Percentiles rank a stretch among this genome's conserved stretches.
Conservation (phyloP, 345 rosid genomes). For the Pugionium dolabratum region DNA sequence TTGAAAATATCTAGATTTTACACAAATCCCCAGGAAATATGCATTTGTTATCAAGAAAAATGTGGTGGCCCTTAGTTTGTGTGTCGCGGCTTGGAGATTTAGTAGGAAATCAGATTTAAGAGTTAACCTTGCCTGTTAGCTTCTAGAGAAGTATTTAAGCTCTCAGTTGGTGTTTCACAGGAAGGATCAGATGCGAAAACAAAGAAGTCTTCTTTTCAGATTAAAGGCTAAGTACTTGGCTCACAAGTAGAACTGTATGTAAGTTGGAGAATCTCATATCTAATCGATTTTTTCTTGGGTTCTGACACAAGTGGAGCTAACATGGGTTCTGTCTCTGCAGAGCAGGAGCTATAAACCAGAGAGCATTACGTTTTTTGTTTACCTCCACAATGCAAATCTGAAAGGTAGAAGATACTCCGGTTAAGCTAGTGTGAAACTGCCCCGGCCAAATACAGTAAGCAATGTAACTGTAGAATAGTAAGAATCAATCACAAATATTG, state of each 20-base stretch:
- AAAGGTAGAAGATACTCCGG: slow-evolving; percentile 38
- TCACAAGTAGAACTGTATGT: slow-evolving; percentile 19
- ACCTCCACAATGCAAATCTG: slow-evolving; percentile 33
- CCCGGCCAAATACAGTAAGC: slow-evolving; percentile 37
- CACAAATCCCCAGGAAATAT: too few relatives aligned
- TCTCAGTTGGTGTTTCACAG: slow-evolving; percentile 10
- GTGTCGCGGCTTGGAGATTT: neutral
- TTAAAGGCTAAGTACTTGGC: slow-evolving; percentile 14
- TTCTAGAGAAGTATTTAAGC: slow-evolving; percentile 22
- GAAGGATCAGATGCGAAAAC: slow-evolving; percentile 37
- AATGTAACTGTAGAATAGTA: slow-evolving; percentile 12
- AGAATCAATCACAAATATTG: neutral
- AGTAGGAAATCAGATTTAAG: slow-evolving; percentile 1
- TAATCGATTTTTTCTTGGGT: slow-evolving; percentile 9
- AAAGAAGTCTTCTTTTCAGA: slow-evolving; percentile 26
- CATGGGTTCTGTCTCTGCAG: slow-evolving; percentile 16
- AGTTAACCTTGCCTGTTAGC: neutral
- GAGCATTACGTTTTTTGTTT: slow-evolving; percentile 29
- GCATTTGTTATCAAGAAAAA: neutral
- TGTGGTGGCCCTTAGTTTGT: neutral
- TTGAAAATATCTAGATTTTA: neutral
- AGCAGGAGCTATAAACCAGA: slow-evolving; percentile 24
- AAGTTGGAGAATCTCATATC: slow-evolving; percentile 32
- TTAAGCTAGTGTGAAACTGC: slow-evolving; percentile 32
- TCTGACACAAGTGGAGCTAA: slow-evolving; percentile 31